Conservation (phyloP, 2,329 filamentous ascomycete species). For the Cercospora beticola region DNA sequence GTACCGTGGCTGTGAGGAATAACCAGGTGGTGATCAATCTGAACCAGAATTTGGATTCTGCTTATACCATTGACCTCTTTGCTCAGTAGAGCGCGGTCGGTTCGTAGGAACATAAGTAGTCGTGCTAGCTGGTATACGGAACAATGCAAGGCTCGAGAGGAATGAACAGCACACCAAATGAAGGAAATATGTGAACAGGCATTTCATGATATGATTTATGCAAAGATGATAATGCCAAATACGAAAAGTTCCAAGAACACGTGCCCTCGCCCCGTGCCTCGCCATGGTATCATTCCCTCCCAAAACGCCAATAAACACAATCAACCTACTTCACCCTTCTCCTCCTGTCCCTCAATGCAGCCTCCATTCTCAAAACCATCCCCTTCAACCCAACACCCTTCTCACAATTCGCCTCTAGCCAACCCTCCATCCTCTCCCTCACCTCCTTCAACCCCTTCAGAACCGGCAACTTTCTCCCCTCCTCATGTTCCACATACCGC, state of each 20-base stretch:
- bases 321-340: conserved; percentile 27
- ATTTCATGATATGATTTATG: not conserved
- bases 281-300: not conserved
- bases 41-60: not conserved
- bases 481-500: conserved; percentile 63
- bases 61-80: not conserved
- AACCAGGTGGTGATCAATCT: not conserved
- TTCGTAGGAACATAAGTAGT: not conserved
- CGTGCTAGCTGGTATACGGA: not conserved
- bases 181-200: not conserved
- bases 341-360: conserved; percentile 56
- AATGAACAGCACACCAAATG: not conserved
- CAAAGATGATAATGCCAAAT: not conserved
- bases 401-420: conserved; percentile 79
- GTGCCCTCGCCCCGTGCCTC: not conserved
- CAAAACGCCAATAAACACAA: not conserved
- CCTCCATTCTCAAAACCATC: conserved; percentile 64
- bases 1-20: not conserved
- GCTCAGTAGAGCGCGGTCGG: not conserved
- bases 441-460: conserved; percentile 63
- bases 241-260: not conserved
- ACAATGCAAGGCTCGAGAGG: not conserved
- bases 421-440: conserved; percentile 81
- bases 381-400: conserved; percentile 64
- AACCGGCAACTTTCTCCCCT: conserved; percentile 68